Evolutionary conservation across 495 filamentous ascomycete species (phyloP).

Genomic region (Massariosphaeria phaeospora): DNA sequence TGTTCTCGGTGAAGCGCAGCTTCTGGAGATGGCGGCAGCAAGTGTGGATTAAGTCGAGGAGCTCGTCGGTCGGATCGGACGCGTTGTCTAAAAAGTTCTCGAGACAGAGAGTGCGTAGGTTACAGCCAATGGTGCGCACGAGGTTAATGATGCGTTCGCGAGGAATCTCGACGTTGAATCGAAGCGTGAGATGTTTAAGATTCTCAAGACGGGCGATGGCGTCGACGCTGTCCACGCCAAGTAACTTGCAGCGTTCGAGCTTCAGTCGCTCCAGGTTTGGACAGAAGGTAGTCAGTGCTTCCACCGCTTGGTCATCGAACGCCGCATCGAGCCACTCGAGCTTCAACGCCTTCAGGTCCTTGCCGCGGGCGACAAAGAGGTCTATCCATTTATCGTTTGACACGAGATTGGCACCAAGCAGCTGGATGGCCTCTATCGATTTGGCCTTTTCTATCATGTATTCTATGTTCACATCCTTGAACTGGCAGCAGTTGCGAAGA

Average conservation of each 20-base stretch:
- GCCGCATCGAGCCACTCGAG: conserved; percentile 63
- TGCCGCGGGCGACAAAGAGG: conserved; percentile 58
- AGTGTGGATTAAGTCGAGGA: conserved; percentile 55
- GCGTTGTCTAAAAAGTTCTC: conserved; percentile 46
- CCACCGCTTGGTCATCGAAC: conserved; percentile 63
- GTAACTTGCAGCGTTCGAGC: conserved; percentile 54
- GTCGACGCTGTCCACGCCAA: conserved; percentile 46
- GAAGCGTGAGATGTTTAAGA: conserved; percentile 69
- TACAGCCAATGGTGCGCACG: conserved; percentile 53
- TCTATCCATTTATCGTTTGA: conserved; percentile 64
- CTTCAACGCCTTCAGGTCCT: conserved; percentile 59
- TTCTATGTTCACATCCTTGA: conserved; percentile 76
- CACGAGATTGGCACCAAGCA: conserved; percentile 76
- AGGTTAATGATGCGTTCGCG: conserved; percentile 55
- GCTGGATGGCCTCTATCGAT: conserved; percentile 55
- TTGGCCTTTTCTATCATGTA: conserved; percentile 68
- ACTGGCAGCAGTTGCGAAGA: conserved; percentile 73
- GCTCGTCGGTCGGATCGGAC: conserved; percentile 32
- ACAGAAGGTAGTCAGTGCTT: conserved; percentile 55
- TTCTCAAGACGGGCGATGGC: conserved; percentile 53
- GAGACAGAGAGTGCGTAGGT: conserved; percentile 68
- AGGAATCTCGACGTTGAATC: conserved; percentile 53
- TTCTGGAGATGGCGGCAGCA: conserved; percentile 65
- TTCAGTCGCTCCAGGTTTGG: conserved; percentile 67
- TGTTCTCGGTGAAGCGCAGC: conserved; percentile 70